Evolutionary conservation across 2,329 filamentous ascomycete genomes (phyloP).

Genomic region (Didymella arachidicola): DNA sequence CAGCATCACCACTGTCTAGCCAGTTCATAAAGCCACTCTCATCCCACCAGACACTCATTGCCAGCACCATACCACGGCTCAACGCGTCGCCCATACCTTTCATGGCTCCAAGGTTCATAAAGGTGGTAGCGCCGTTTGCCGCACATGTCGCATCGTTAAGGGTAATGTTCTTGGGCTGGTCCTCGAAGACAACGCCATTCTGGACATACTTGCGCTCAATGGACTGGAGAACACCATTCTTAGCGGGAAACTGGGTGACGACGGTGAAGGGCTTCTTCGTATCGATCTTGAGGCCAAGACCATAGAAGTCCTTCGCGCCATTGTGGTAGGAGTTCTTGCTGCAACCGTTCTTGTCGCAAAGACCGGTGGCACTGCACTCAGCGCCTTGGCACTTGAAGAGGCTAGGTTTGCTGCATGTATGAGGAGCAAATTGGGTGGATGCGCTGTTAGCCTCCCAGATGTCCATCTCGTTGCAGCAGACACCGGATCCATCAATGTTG

Average conservation of each 20-base stretch:
- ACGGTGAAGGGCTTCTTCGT: constrained; percentile 69
- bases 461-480: constrained; percentile 65
- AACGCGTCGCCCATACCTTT: constrained; percentile 58
- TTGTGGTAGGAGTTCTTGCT: constrained; percentile 45
- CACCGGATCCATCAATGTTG: constrained; percentile 55
- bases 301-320: constrained; percentile 41
- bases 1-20: constrained; percentile 61
- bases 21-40: constrained; percentile 63
- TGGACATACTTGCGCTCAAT: constrained; percentile 73
- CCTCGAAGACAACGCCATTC: constrained; percentile 65
- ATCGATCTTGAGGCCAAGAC: constrained; percentile 58
- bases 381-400: constrained; percentile 55
- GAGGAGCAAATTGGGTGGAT: constrained; percentile 58
- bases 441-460: constrained; percentile 64
- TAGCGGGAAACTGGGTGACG: constrained; percentile 71
- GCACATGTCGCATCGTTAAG: constrained; percentile 45
- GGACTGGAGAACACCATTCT: constrained; percentile 63
- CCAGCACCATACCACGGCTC: constrained; percentile 61
- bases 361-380: constrained; percentile 47
- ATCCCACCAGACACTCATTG: constrained; percentile 66
- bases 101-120: constrained; percentile 52
- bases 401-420: constrained; percentile 57
- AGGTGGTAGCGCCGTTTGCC: constrained; percentile 37
- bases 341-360: constrained; percentile 50
- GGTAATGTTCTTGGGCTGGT: constrained; percentile 55